Conservation (phyloP, 345 rosid species). For the Erodium maritimum region DNA sequence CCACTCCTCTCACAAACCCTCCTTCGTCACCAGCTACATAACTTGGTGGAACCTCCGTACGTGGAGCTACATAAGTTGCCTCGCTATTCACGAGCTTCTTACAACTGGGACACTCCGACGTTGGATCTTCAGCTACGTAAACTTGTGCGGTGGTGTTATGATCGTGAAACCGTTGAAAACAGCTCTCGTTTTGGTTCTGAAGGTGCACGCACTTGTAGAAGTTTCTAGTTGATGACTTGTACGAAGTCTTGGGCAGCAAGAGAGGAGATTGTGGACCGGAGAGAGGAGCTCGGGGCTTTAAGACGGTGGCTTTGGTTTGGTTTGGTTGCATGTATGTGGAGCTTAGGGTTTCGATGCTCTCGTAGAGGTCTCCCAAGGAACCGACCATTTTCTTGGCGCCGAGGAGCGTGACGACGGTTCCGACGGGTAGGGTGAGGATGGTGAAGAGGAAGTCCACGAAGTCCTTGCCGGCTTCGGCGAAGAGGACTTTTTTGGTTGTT, state of each 20-base stretch:
- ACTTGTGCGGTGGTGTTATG: neutral
- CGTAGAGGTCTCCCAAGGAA: conserved; percentile 5
- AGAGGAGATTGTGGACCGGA: neutral
- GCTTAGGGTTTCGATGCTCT: conserved; percentile 1
- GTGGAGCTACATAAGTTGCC: neutral
- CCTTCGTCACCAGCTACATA: neutral
- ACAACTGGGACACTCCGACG: neutral
- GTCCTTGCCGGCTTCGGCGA: conserved; percentile 14
- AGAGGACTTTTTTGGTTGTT: conserved; percentile 3
- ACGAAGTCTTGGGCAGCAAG: neutral
- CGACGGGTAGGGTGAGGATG: conserved; percentile 14
- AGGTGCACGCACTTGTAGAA: neutral
- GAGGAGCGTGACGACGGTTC: conserved; percentile 3
- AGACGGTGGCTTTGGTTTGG: neutral
- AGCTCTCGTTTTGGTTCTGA: no score
- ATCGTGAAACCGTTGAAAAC: no score
- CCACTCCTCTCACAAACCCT: neutral
- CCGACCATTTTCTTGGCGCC: neutral
- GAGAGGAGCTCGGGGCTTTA: neutral
- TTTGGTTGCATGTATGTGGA: conserved; percentile 2
- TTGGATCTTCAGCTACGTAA: neutral
- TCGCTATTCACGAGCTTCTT: neutral
- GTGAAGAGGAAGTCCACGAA: conserved; percentile 12
- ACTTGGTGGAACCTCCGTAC: neutral
- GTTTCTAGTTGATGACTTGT: neutral